Percentiles rank a stretch among this genome's conserved stretches.
Conservation (phyloP, 2,329 filamentous ascomycete species). For the Fusarium nelsonii region DNA sequence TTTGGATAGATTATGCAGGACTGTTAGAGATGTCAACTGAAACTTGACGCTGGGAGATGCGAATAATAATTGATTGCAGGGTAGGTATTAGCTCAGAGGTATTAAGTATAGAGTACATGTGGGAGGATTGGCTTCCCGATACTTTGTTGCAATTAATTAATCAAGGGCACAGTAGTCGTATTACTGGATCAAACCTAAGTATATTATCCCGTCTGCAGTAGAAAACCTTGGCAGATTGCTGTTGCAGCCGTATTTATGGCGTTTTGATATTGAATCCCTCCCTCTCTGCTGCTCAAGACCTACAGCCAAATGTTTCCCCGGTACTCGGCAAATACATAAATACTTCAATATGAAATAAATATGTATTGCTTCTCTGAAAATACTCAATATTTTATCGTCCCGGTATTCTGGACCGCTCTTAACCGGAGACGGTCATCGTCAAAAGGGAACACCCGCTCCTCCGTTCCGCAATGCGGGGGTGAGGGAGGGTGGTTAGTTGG, state of each 20-base stretch:
- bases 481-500: background rate
- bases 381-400: background rate
- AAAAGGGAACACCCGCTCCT: slow-evolving; percentile 33
- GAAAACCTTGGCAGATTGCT: background rate
- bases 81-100: background rate
- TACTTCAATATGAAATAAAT: background rate
- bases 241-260: too few species aligned
- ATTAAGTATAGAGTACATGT: background rate
- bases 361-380: background rate
- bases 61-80: slow-evolving; percentile 11
- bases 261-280: too few species aligned
- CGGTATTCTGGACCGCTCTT: slow-evolving; percentile 9
- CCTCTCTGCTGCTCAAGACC: background rate
- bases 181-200: too few species aligned
- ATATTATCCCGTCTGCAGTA: background rate
- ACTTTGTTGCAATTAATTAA: background rate
- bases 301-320: background rate
- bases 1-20: slow-evolving; percentile 36
- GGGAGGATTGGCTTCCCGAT: background rate
- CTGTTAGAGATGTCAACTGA: slow-evolving; percentile 5
- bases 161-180: background rate
- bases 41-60: slow-evolving; percentile 8
- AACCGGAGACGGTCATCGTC: slow-evolving; percentile 21
- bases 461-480: slow-evolving; percentile 35
- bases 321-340: too few species aligned